These are phyloP conservation scores for Thamnidium elegans DNA, from an alignment of 192 early-diverging fungal species.

Conservation along the genomic window DNA sequence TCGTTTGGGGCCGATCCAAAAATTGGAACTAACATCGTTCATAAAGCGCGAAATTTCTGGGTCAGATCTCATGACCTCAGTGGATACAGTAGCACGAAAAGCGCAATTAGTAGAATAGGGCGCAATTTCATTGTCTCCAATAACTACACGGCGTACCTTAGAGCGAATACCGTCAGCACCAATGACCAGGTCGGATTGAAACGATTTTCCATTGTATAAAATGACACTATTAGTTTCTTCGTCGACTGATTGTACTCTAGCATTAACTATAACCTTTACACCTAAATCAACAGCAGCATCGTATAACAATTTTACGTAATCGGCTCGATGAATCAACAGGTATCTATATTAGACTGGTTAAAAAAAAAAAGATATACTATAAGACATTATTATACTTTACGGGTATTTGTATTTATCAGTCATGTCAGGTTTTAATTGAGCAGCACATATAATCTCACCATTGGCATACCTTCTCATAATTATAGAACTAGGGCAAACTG, in stretches of 20 bases:
- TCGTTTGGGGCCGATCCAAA: slow-evolving; percentile 20
- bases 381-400: slow-evolving; percentile 1
- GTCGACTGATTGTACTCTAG: slow-evolving; percentile 14
- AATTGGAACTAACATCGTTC: slow-evolving; percentile 21
- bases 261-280: slow-evolving; percentile 11
- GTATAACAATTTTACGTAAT: slow-evolving; percentile 17
- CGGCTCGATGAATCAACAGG: slow-evolving; percentile 15
- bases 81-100: slow-evolving; percentile 18
- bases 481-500: slow-evolving; percentile 8
- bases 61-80: slow-evolving; percentile 21
- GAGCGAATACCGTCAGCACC: slow-evolving; percentile 25
- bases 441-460: slow-evolving; percentile 17
- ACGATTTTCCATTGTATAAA: slow-evolving; percentile 1
- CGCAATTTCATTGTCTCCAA: slow-evolving; percentile 3
- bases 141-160: slow-evolving; percentile 18
- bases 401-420: slow-evolving; percentile 16
- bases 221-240: slow-evolving; percentile 5
- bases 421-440: slow-evolving; percentile 19
- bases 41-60: slow-evolving; percentile 15
- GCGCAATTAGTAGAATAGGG: slow-evolving; percentile 24
- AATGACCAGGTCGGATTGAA: slow-evolving; percentile 15
- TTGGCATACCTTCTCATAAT: slow-evolving; percentile 23
- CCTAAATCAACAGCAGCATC: slow-evolving; percentile 16
- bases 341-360: not conserved
- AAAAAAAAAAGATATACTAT: too few relatives aligned